Conservation (phyloP, 1,284 basidiomycete genomes). For the Laetiporus sulphureus region DNA sequence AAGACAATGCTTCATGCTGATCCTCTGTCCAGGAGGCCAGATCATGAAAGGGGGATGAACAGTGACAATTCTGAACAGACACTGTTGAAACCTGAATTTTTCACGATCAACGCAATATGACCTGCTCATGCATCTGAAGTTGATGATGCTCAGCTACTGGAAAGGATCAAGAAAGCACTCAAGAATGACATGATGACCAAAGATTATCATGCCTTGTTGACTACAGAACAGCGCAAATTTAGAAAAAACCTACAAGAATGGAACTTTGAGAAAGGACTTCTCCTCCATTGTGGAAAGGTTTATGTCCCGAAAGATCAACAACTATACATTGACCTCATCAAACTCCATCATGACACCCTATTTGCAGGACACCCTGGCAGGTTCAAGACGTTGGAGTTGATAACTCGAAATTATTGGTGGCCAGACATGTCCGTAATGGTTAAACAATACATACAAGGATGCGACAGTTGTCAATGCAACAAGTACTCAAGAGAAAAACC, state of each 20-base stretch:
- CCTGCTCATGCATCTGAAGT: neutral
- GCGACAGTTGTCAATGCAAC: slow-evolving; percentile 19
- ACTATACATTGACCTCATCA: slow-evolving; percentile 19
- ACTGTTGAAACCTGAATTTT: slow-evolving; percentile 10
- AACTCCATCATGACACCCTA: slow-evolving; percentile 21
- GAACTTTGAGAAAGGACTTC: slow-evolving; percentile 15
- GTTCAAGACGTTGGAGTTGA: neutral
- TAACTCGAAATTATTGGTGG: slow-evolving; percentile 1
- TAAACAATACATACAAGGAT: slow-evolving; percentile 19
- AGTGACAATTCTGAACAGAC: slow-evolving; percentile 7
- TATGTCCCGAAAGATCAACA: slow-evolving; percentile 20
- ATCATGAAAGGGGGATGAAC: slow-evolving; percentile 9
- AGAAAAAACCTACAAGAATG: neutral
- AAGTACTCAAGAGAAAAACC: neutral
- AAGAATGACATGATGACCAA: neutral
- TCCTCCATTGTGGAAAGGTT: slow-evolving; percentile 22
- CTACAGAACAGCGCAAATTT: neutral
- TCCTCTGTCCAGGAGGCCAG: slow-evolving; percentile 8
- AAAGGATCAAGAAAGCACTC: neutral
- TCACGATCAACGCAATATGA: neutral
- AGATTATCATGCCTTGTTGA: neutral
- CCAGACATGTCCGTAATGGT: neutral
- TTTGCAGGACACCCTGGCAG: slow-evolving; percentile 31
- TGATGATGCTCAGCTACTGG: neutral
- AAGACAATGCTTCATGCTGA: slow-evolving; percentile 7